Base-by-base conservation (phyloP, 345 rosid species). In the Fremontodendron californicum region DNA sequence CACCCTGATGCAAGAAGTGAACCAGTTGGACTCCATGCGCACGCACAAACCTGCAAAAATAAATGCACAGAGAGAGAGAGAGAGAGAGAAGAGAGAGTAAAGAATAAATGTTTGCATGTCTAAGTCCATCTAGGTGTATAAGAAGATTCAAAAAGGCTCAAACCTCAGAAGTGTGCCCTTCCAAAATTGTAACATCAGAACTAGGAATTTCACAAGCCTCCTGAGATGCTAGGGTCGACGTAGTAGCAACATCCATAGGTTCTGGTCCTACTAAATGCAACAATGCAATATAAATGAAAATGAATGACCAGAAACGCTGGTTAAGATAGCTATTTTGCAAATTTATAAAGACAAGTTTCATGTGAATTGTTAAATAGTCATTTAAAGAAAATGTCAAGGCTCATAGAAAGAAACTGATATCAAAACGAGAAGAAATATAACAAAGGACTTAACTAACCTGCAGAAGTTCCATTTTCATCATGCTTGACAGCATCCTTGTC, bases 81-180 rank as follows among this genome's bases (percentile, higher is more conserved):
- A 45, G 15, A 43, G 15, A 43, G 48, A n/a, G 27, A 29, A 68
- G 40, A 15, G 66, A 74, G 21, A 3, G 37, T 37, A 74, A 21
- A 60, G 46, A 55, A 54, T 21, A 39, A 65, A 66, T 33, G 3
- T 66, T 10, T 42, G 52, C 37, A 52, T 31, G 9, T 54, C 7
- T 61, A 11, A 40, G 42, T 23, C 19, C 46, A 35, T 35, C 64
- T 73, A 64, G 35, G 61, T 48, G 48, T 57, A 65, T 25, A 66
- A 51, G 42, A 31, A 61, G 40, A 61, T 55, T 9, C 10, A 29
- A 63, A 11, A 65, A 79, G 46, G 29, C 68, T 62, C 85, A 65
- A 88, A 96, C 99, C 99, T 96, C 99, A 55, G 98, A 92, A 75
- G 96, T 89, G 84, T 96, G 99, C 27, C 99, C 99, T 88, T 92